Base-by-base conservation (phyloP, 2,329 filamentous ascomycete species). In the Fusarium sp. region DNA sequence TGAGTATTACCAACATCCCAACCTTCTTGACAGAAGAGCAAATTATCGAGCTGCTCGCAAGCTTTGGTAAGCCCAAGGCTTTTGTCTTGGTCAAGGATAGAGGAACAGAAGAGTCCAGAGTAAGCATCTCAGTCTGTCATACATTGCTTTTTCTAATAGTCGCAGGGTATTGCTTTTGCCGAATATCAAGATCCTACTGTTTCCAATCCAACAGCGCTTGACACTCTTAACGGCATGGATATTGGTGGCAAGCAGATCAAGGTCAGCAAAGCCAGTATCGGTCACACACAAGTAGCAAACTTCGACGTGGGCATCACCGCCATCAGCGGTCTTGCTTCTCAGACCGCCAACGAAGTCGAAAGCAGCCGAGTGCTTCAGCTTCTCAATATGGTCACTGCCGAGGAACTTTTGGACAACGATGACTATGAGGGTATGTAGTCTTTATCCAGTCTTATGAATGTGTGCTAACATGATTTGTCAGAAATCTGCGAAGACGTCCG, bases 381-480 rank as follows among this genome's bases (percentile, higher is more conserved):
- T 65, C 87, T 99, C 75, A 99, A 99, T 83, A 99, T 99, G 96
- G 95, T 99, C 35, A 99, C 96, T 0, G 86, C 94, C 0, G 96
- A 99, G 73, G 96, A 99, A 80, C 83, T 99, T 23, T 89, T 97
- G 80, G 94, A 98, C 76, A 90, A 90, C 51, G 94, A 98, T 35
- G 96, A 99, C 75, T 98, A 97, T 75, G 92, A 97, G 81, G 95
- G 95, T 94, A 85, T 76, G 83, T 73, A 19, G 40, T 15, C 32
- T 15, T 20, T 17, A 10, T 10, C 9, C 19, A 8, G 9, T 17
- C 3, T 17, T 19, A 19, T 4, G 43, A 40, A 19, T 45, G 5
- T 7, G 30, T 54, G 55, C 82, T 85, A 79, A 85, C 68, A 4
- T 6, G 8, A 4, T 4, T 14, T 20, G 15, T 53, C 73, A 97